Evolutionary conservation across 2,329 filamentous ascomycete species (phyloP).

Genomic region (Talaromyces sp.): DNA sequence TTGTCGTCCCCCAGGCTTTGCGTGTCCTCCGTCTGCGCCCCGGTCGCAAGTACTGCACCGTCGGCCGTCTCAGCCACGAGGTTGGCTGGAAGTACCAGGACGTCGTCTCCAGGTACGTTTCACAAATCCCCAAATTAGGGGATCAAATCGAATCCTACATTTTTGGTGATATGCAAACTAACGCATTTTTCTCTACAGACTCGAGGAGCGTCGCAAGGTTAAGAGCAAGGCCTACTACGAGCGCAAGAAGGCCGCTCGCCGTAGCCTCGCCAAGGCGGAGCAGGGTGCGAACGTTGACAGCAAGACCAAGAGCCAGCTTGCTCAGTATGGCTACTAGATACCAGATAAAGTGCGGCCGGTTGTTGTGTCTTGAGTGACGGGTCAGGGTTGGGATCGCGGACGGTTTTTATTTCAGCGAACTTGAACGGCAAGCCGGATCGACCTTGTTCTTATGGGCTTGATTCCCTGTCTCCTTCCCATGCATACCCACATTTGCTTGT

Average conservation of each 20-base stretch:
- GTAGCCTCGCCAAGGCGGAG: conserved; percentile 89
- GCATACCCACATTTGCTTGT: conserved; percentile 38
- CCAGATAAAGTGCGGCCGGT: conserved; percentile 42
- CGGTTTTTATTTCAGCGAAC: conserved; percentile 42
- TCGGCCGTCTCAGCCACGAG: conserved; percentile 96
- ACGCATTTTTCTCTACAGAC: conserved; percentile 56
- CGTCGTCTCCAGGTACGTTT: conserved; percentile 89
- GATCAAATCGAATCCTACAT: background rate
- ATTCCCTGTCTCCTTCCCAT: conserved; percentile 36
- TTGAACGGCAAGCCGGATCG: conserved; percentile 45
- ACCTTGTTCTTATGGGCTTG: conserved; percentile 36
- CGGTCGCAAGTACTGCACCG: conserved; percentile 99
- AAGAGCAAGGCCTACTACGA: conserved; percentile 99
- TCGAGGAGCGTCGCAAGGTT: conserved; percentile 99
- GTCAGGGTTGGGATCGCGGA: conserved; percentile 44
- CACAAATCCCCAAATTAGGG: background rate
- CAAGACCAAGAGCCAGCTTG: conserved; percentile 86
- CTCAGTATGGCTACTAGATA: conserved; percentile 85
- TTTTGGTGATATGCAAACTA: conserved; percentile 17
- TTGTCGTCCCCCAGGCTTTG: conserved; percentile 98
- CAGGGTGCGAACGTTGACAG: conserved; percentile 84
- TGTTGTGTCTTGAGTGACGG: conserved; percentile 43
- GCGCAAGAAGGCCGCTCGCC: conserved; percentile 96
- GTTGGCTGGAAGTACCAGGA: conserved; percentile 99
- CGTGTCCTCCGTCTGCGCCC: conserved; percentile 96